Base-by-base conservation (phyloP, 257 asterid genomes). In the Ocimum tenuiflorum region DNA sequence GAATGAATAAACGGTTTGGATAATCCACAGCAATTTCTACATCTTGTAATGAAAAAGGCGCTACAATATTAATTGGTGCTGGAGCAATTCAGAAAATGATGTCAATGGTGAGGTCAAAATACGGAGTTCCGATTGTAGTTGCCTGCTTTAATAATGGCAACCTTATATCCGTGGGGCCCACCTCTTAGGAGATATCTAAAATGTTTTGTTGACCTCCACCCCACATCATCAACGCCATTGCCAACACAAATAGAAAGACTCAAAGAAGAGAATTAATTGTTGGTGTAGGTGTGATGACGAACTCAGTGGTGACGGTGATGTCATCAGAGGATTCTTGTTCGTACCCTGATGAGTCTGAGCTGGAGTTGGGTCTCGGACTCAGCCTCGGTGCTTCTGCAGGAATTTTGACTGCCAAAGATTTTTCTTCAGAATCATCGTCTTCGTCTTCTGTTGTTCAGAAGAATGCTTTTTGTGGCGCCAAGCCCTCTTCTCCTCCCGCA, bases 281-380 rank as follows among this genome's bases (percentile, higher is more conserved):
- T n/a, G n/a, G n/a, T n/a, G n/a, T n/a, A 52, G 74, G 70, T 70
- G 66, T 71, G 58, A 80, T 83, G 86, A 75, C 55, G 42, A 70
- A 24, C 11, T 14, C 61, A 0, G 22, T 24, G 33, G 68, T 71
- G 1, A 70, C 69, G 71, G 58, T 76, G 50, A 42, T 69, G 53
- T 77, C 92, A 52, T 71, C 76, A 1, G 76, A 71, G 70, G 78
- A 69, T 15, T 84, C 89, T 67, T 81, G 82, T 42, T 74, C 90
- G 3, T 78, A 69, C 78, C 85, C 91, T 14, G 89, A 84, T 60
- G 95, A 83, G 15, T 42, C 86, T 57, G 82, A 78, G 63, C 69
- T 87, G 29, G 97, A 89, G 63, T 68, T 89, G 67, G 95, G 94
- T 10, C 94, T 87, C 24, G 95, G 91, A 6, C 63, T 73, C 8